phyloP scores from a whole-genome alignment of 148 eudicot species.

The Cornus controversa region DNA sequence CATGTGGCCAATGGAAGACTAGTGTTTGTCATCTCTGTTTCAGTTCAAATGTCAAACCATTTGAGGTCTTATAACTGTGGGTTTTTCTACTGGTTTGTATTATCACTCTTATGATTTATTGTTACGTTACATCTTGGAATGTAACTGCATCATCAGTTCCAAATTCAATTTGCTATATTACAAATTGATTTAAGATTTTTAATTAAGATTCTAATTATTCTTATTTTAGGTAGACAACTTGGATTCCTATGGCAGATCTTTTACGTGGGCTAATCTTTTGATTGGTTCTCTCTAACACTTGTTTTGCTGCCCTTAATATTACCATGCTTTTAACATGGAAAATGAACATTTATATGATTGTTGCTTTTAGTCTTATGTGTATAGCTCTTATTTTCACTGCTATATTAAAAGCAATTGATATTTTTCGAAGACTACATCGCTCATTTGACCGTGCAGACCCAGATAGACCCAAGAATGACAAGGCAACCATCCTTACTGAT shows the following conservation, averaged over 20 bases:
- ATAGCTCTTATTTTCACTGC: neutral
- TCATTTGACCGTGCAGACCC: constrained; percentile 39
- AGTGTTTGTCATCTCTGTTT: neutral
- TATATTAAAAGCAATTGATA: neutral
- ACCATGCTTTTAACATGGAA: too few species aligned
- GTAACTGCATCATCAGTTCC: neutral
- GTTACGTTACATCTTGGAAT: neutral
- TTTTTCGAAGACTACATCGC: neutral
- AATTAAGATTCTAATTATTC: neutral
- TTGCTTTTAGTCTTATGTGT: neutral
- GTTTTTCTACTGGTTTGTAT: neutral
- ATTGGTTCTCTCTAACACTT: neutral
- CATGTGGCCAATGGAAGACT: neutral
- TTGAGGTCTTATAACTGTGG: neutral
- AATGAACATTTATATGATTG: neutral
- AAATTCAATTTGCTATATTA: neutral
- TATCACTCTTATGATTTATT: neutral
- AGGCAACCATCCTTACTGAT: constrained; percentile 58
- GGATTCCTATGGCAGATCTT: neutral
- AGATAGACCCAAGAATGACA: constrained; percentile 67
- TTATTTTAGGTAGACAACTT: neutral
- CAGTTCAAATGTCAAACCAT: neutral
- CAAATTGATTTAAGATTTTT: neutral
- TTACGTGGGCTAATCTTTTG: neutral
- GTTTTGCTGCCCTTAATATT: neutral